Evolutionary conservation across 169 alveolate genomes (phyloP).

Genomic region (Plasmodium sp.): DNA sequence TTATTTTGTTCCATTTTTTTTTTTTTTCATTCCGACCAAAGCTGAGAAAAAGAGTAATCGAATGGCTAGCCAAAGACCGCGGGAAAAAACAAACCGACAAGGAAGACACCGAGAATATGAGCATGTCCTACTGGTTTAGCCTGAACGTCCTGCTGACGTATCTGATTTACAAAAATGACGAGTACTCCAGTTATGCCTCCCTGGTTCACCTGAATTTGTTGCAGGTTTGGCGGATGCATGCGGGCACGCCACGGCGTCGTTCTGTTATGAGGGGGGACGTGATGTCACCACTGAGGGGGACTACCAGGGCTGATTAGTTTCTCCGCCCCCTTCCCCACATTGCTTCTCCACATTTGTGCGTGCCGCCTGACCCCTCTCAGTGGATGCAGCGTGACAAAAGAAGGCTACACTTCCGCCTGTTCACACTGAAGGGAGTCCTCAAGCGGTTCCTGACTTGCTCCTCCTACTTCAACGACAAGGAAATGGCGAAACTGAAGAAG

Average conservation of each 20-base stretch:
- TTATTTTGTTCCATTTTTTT: background rate
- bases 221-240: conserved; percentile 16
- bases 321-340: too few species aligned
- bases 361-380: background rate
- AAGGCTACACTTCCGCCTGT: conserved; percentile 33
- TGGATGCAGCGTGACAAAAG: conserved; percentile 60
- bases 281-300: background rate
- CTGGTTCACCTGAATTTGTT: conserved; percentile 37
- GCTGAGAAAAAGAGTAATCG: conserved; percentile 41
- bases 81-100: background rate
- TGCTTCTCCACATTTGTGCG: background rate
- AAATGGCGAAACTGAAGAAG: conserved; percentile 20
- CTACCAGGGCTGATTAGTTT: background rate
- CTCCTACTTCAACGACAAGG: conserved; percentile 49
- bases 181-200: conserved; percentile 55
- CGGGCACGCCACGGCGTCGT: background rate
- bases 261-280: background rate
- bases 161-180: conserved; percentile 64
- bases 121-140: conserved; percentile 60
- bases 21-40: conserved; percentile 6
- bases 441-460: conserved; percentile 47
- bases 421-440: conserved; percentile 57
- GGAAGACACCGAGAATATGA: conserved; percentile 20
- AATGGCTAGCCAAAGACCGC: conserved; percentile 59
- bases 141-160: conserved; percentile 56